A percentile compares a stretch with the other conserved stretches of the same genome.
Evolutionary conservation across 2,329 filamentous ascomycete species (phyloP).

Genomic region (Pezizomycotina sp.): DNA sequence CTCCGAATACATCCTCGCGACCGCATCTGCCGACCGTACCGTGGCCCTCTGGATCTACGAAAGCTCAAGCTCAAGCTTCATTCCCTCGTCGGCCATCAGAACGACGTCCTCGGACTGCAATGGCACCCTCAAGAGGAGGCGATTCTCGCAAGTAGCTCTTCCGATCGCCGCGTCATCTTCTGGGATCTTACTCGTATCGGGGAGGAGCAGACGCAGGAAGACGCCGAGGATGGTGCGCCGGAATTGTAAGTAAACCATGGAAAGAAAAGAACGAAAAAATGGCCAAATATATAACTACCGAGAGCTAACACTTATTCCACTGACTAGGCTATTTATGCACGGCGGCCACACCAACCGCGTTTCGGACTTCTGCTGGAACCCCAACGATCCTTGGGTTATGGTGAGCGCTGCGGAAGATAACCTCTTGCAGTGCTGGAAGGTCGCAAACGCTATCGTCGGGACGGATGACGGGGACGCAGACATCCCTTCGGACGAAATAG

Average conservation of each 20-base stretch:
- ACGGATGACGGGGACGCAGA: slow-evolving; percentile 53
- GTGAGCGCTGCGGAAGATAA: slow-evolving; percentile 95
- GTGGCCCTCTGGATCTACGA: slow-evolving; percentile 85
- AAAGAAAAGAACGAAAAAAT: too few relatives aligned
- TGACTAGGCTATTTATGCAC: slow-evolving; percentile 76
- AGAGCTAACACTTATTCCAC: slow-evolving; percentile 21
- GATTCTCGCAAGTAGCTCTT: slow-evolving; percentile 77
- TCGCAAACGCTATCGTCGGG: slow-evolving; percentile 63
- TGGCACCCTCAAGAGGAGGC: slow-evolving; percentile 89
- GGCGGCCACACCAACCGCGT: slow-evolving; percentile 94
- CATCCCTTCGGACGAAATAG: slow-evolving; percentile 59
- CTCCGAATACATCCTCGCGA: slow-evolving; percentile 78
- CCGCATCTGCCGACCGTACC: slow-evolving; percentile 86
- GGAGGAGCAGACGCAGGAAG: slow-evolving; percentile 86
- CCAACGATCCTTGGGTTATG: slow-evolving; percentile 90
- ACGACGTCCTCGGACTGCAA: slow-evolving; percentile 76
- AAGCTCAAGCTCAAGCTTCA: slow-evolving; percentile 83
- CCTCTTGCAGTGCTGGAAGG: slow-evolving; percentile 85
- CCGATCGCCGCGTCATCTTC: slow-evolving; percentile 85
- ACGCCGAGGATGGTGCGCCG: slow-evolving; percentile 84
- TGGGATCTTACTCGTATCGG: slow-evolving; percentile 90
- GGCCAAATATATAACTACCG: too few relatives aligned
- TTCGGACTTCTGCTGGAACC: slow-evolving; percentile 95
- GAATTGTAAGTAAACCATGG: slow-evolving; percentile 86
- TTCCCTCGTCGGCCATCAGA: slow-evolving; percentile 70